Percentiles rank a stretch among this genome's conserved stretches.
Conservation (phyloP, 1,139 yeast genomes). For the Lodderomyces metapsilosis region DNA sequence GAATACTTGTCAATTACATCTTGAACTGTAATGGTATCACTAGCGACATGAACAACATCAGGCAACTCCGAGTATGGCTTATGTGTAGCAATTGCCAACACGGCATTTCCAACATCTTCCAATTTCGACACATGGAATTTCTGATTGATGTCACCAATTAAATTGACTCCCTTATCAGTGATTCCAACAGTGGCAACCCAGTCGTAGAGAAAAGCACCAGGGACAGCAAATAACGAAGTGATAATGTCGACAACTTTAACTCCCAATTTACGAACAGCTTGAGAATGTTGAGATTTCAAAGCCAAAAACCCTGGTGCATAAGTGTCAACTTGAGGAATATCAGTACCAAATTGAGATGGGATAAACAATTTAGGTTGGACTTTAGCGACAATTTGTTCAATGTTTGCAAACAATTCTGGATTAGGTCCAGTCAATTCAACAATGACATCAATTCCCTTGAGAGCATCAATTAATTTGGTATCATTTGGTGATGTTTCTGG, state of each 20-base stretch:
- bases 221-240: slow-evolving; percentile 45
- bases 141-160: slow-evolving; percentile 42
- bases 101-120: slow-evolving; percentile 47
- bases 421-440: slow-evolving; percentile 40
- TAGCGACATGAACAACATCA: slow-evolving; percentile 41
- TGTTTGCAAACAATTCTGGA: slow-evolving; percentile 22
- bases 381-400: slow-evolving; percentile 34
- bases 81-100: slow-evolving; percentile 39
- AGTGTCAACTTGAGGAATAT: slow-evolving; percentile 22
- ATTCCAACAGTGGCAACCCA: slow-evolving; percentile 38
- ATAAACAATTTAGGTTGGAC: slow-evolving; percentile 54
- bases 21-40: slow-evolving; percentile 38
- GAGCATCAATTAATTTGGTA: slow-evolving; percentile 10
- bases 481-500: slow-evolving; percentile 26
- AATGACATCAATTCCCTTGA: slow-evolving; percentile 51
- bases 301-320: slow-evolving; percentile 35
- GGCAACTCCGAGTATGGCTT: slow-evolving; percentile 39
- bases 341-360: slow-evolving; percentile 64
- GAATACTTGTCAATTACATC: slow-evolving; percentile 44
- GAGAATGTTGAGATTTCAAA: slow-evolving; percentile 39
- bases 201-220: slow-evolving; percentile 37
- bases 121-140: slow-evolving; percentile 31
- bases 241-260: slow-evolving; percentile 51
- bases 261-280: slow-evolving; percentile 30
- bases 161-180: slow-evolving; percentile 31